Base-by-base conservation (phyloP, 1,139 yeast species). In the Saccharomyces hybrid region DNA sequence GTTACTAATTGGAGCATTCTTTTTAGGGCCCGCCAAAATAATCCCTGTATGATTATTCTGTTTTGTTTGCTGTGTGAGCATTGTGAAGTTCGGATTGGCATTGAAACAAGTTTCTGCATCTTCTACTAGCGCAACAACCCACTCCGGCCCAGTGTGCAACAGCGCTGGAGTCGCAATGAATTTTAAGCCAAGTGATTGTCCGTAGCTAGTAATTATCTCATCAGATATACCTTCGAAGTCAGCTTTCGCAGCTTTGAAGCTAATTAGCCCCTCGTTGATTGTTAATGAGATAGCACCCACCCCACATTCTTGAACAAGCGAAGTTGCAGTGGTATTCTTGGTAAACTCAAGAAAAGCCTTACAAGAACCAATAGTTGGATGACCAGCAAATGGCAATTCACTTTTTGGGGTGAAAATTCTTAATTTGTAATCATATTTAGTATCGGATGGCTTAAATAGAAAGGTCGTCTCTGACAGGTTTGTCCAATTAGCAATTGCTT, bases 311-410 rank as follows among this genome's bases (percentile, higher is more conserved):
- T 78, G 82, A 16, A 38, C 24, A 9, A 38, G 11, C 8, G 44
- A 38, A 28, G 68, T 56, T 11, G 77, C 50, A 48, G 59, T 62
- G 1, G 73, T 73, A 14, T 65, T 58, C 14, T 58, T 59, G 2
- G 63, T 58, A 24, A 70, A 66, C 55, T 77, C 77, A 32, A 75
- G 55, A 28, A 72, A 67, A 1, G 81, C 81, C 61, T 65, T 70
- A 34, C 79, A 75, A 0, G 82, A 70, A 2, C 84, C 85, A 29
- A 81, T 60, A 0, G 83, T 80, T 2, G 85, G 85, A 60, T 81
- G 85, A 0, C 86, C 85, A 0, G 84, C 84, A 69, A 81, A 81
- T 2, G 83, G 82, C 42, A 81, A 63, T 60, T 81, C 85, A 1
- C 53, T 49, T 2, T 49, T 58, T 0, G 81, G 78, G 0, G 78